These are phyloP conservation scores for Penicillium arizonense DNA, from an alignment of 495 filamentous ascomycete species.

Conservation along the genomic window DNA sequence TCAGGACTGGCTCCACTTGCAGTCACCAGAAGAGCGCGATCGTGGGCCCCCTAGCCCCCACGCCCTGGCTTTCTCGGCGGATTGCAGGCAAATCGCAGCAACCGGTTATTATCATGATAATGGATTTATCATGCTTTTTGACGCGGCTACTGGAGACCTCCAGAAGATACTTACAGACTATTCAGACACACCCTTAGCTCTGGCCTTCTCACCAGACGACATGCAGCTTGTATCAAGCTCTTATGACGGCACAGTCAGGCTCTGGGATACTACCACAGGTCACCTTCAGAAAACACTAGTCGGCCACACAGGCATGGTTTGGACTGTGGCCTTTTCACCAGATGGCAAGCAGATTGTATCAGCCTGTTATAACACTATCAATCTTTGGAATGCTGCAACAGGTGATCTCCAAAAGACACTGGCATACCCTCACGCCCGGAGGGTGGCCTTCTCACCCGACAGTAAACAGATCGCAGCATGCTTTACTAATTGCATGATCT, in stretches of 20 bases:
- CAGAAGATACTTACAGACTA: background rate
- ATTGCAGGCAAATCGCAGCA: background rate
- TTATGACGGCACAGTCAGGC: conserved; percentile 25
- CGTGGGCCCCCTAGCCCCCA: too few species aligned
- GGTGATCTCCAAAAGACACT: background rate
- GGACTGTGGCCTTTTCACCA: conserved; percentile 21
- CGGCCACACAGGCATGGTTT: conserved; percentile 14
- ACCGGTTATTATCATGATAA: background rate
- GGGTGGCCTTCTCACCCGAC: background rate
- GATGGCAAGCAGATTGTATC: conserved; percentile 10
- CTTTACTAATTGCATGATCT: background rate
- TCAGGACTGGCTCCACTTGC: too few species aligned
- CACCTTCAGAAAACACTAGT: conserved; percentile 10
- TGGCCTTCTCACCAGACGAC: background rate
- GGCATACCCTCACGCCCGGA: too few species aligned
- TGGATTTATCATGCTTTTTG: background rate
- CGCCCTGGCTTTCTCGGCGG: background rate
- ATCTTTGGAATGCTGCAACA: background rate
- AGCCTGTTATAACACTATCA: background rate
- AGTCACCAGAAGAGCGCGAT: too few species aligned
- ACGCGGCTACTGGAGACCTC: background rate
- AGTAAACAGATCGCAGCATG: background rate
- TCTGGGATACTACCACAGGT: conserved; percentile 8
- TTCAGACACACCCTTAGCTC: too few species aligned
- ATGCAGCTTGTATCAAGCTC: background rate